Base-by-base conservation (phyloP, 768 basidiomycete species). In the Amanita pallidorosea region DNA sequence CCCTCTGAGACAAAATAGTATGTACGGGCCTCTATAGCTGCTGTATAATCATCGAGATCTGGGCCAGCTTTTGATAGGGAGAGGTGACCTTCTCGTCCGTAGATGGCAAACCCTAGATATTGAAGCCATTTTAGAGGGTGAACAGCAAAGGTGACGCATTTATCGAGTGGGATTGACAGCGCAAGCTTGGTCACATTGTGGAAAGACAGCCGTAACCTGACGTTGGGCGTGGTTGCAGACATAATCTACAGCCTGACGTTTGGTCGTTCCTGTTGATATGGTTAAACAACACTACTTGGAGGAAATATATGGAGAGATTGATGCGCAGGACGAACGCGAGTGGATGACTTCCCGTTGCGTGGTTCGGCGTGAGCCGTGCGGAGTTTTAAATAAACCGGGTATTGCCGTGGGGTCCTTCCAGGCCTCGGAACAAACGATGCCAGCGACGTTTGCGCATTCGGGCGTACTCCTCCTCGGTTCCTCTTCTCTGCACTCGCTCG, bases 401-500 rank as follows among this genome's bases (percentile, higher is more conserved):
- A n/a, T n/a, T n/a, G n/a, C n/a, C n/a, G n/a, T n/a, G n/a, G n/a
- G n/a, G n/a, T n/a, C n/a, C n/a, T n/a, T n/a, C n/a, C n/a, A n/a
- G n/a, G n/a, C n/a, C n/a, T n/a, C n/a, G n/a, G n/a, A n/a, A n/a
- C n/a, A 7, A 31, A 31, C 31, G 31, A 31, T 31, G 31, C 11
- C 31, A 31, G 31, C 45, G 62, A 70, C 72, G 31, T 83, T 80
- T 69, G 79, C 80, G 54, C 80, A 79, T 51, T 85, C 86, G n/a
- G 73, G 71, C 27, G 68, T 87, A 23, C 76, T 90, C 37, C 67
- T 89, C 4, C 70, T 85, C 31, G 80, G 79, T 7, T 59, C 70
- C 36, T 78, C 76, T 56, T 77, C 76, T 7, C 63, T 89, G 12
- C 71, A 81, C 38, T 79, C 85, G 3, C 74, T 89, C 12, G 74